These are phyloP conservation scores for Voacanga thouarsii DNA, from an alignment of 257 asterid species.

Conservation along the genomic window DNA sequence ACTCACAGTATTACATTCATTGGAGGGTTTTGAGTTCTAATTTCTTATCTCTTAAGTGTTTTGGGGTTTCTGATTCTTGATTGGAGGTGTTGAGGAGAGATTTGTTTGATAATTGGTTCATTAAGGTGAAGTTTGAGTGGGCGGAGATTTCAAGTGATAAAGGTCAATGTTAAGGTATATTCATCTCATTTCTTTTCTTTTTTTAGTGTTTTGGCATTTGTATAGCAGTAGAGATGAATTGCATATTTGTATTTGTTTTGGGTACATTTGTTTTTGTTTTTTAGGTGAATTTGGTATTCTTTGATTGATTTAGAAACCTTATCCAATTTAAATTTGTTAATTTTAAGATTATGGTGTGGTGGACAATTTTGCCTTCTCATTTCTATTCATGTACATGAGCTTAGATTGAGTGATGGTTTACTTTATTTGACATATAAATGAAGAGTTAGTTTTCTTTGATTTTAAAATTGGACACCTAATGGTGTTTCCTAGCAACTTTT, in stretches of 20 bases:
- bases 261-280: neutral
- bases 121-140: neutral
- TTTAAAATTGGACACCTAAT: too few relatives aligned
- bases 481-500: neutral
- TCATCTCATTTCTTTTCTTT: neutral
- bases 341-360: neutral
- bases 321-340: neutral
- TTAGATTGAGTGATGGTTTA: slow-evolving; percentile 13
- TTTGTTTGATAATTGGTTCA: slow-evolving; percentile 24
- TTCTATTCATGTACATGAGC: neutral
- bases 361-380: neutral
- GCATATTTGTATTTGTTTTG: neutral
- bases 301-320: neutral
- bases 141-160: slow-evolving; percentile 1
- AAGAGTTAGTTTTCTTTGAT: neutral
- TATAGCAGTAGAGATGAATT: neutral
- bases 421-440: neutral
- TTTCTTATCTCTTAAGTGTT: neutral
- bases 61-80: slow-evolving; percentile 1
- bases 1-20: slow-evolving; percentile 12
- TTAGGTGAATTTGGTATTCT: neutral
- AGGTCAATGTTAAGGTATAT: slow-evolving; percentile 40
- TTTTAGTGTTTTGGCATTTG: neutral
- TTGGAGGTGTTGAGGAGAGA: slow-evolving; percentile 13
- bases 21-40: neutral